Percentiles rank a stretch among this genome's conserved stretches.
These are phyloP conservation scores for Debaryomycetaceae sp. DNA, from an alignment of 1,139 yeast genomes.

Conservation along the genomic window DNA sequence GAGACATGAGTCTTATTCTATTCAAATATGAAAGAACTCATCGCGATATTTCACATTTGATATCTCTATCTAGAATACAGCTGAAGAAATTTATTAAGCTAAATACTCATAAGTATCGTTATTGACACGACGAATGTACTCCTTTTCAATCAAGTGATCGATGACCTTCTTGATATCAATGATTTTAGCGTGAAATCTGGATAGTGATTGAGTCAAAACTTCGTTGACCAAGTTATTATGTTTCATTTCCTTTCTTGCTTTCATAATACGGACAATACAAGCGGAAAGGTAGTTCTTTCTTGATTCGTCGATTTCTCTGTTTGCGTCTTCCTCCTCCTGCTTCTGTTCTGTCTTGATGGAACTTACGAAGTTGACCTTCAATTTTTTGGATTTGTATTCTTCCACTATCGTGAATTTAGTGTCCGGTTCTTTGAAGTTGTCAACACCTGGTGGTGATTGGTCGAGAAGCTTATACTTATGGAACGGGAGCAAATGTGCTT, in stretches of 20 bases:
- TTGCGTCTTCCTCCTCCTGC: slow-evolving; percentile 79
- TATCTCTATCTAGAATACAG: neutral
- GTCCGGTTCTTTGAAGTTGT: slow-evolving; percentile 42
- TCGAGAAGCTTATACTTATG: slow-evolving; percentile 72
- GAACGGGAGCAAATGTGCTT: slow-evolving; percentile 73
- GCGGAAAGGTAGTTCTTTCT: slow-evolving; percentile 87
- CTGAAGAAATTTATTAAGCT: slow-evolving; percentile 37
- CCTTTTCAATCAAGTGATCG: slow-evolving; percentile 81
- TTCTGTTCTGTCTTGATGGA: slow-evolving; percentile 76
- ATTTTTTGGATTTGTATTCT: slow-evolving; percentile 82
- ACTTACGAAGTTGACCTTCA: slow-evolving; percentile 79
- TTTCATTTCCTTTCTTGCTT: slow-evolving; percentile 76
- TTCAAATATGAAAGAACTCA: neutral
- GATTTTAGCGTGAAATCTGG: slow-evolving; percentile 81
- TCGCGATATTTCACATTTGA: neutral
- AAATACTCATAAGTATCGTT: slow-evolving; percentile 76
- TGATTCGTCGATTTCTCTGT: slow-evolving; percentile 81
- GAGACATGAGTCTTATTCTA: neutral
- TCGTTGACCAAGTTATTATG: slow-evolving; percentile 85
- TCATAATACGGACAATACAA: slow-evolving; percentile 94
- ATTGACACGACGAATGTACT: slow-evolving; percentile 75
- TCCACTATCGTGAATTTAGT: slow-evolving; percentile 69
- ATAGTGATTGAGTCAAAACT: slow-evolving; percentile 80
- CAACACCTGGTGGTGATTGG: slow-evolving; percentile 58
- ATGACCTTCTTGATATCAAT: slow-evolving; percentile 85